Evolutionary conservation across 169 alveolate genomes (phyloP).

Genomic region (Cryptosporidium ubiquitum): DNA sequence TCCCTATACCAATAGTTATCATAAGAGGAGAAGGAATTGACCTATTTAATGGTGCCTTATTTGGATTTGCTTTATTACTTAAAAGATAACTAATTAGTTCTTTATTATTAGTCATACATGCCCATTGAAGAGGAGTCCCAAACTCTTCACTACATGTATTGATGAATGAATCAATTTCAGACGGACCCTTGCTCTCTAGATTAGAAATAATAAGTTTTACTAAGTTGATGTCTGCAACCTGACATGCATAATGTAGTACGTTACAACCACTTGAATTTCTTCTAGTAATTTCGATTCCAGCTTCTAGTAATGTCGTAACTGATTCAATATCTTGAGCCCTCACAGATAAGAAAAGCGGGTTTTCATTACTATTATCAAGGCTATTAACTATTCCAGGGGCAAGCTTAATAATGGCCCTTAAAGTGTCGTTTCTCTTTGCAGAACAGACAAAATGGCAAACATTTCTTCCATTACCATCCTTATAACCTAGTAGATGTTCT

Average conservation of each 20-base stretch:
- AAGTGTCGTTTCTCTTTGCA: conserved; percentile 61
- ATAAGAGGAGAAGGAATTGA: conserved; percentile 44
- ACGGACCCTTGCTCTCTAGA: background rate
- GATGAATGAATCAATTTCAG: conserved; percentile 19
- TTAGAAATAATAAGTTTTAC: conserved; percentile 11
- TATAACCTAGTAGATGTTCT: conserved; percentile 44
- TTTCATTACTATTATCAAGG: conserved; percentile 50
- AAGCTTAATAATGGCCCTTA: conserved; percentile 57
- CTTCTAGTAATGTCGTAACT: conserved; percentile 22
- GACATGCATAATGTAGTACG: conserved; percentile 54
- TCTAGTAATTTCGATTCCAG: conserved; percentile 32
- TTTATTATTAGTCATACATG: conserved; percentile 51
- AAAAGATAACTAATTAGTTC: conserved; percentile 41
- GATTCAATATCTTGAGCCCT: conserved; percentile 66
- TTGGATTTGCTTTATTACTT: conserved; percentile 22
- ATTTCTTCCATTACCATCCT: conserved; percentile 72
- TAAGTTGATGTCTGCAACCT: conserved; percentile 20
- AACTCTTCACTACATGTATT: conserved; percentile 62
- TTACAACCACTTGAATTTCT: conserved; percentile 37
- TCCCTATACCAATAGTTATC: conserved; percentile 47
- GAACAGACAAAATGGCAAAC: conserved; percentile 72
- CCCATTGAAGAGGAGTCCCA: conserved; percentile 74
- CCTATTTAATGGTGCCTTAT: conserved; percentile 11
- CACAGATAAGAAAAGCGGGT: conserved; percentile 58
- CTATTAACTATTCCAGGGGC: conserved; percentile 59